A percentile compares a stretch with the other conserved stretches of the same genome.
Evolutionary conservation across 441 rosid species (phyloP).

Genomic region (Jatropha podagrica): DNA sequence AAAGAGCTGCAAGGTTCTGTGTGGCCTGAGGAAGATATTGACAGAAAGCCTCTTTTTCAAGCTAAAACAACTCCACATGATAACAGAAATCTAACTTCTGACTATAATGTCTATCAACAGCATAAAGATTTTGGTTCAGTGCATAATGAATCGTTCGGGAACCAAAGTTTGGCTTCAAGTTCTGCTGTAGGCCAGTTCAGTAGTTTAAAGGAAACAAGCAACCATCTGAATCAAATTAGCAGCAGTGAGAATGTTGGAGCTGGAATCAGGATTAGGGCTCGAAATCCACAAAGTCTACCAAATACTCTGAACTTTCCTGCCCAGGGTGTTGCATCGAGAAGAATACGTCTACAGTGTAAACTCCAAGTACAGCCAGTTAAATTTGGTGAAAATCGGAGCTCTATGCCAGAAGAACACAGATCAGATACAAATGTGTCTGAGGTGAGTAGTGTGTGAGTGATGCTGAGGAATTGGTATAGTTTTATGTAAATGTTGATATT

Average conservation of each 20-base stretch:
- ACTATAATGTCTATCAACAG: not conserved
- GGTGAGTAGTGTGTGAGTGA: conserved; percentile 48
- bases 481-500: conserved; percentile 19
- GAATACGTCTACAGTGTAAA: conserved; percentile 53
- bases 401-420: conserved; percentile 24
- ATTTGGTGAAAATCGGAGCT: conserved; percentile 21
- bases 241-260: conserved; percentile 27
- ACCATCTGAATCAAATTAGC: conserved; percentile 24
- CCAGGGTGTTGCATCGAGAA: conserved; percentile 69
- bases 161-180: conserved; percentile 16
- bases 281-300: conserved; percentile 28
- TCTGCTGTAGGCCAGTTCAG: conserved; percentile 21
- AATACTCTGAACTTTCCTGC: conserved; percentile 1
- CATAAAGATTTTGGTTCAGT: not conserved
- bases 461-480: conserved; percentile 14
- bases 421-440: conserved; percentile 27
- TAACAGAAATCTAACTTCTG: conserved; percentile 3
- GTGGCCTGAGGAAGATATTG: conserved; percentile 6
- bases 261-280: conserved; percentile 55
- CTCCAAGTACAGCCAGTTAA: conserved; percentile 29
- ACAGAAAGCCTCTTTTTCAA: conserved; percentile 11
- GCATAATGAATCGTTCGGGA: not conserved
- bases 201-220: conserved; percentile 8
- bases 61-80: conserved; percentile 11
- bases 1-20: conserved; percentile 19